Evolutionary conservation across 495 filamentous ascomycete species (phyloP).

Genomic region (Hyaloscypha hepaticicola): DNA sequence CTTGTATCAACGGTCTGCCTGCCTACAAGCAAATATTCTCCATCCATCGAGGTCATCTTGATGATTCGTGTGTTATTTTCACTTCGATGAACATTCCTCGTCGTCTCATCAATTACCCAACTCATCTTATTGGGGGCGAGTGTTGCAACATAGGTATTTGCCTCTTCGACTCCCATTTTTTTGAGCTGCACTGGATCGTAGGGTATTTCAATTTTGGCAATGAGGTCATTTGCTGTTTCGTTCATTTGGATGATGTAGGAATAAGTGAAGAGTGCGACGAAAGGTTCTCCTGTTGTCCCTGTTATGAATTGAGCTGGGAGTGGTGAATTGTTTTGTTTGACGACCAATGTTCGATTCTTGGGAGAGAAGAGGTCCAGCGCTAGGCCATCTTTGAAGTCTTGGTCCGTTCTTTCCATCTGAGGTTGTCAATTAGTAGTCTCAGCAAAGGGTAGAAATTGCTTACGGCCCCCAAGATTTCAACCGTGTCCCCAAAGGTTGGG

Average conservation of each 20-base stretch:
- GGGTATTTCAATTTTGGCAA: constrained; percentile 29
- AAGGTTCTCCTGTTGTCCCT: constrained; percentile 21
- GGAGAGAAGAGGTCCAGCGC: constrained; percentile 25
- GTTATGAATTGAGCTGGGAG: constrained; percentile 23
- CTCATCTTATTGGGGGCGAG: constrained; percentile 20
- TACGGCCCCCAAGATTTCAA: constrained; percentile 20
- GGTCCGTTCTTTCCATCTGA: constrained; percentile 28
- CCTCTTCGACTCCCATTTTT: constrained; percentile 18
- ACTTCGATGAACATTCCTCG: constrained; percentile 23
- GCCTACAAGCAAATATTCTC: constrained; percentile 21
- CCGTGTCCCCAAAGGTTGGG: constrained; percentile 22
- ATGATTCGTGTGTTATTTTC: constrained; percentile 29
- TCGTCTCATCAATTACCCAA: constrained; percentile 21
- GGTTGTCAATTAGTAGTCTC: not conserved
- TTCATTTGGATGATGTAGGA: constrained; percentile 27
- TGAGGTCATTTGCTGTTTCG: constrained; percentile 27
- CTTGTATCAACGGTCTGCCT: constrained; percentile 18
- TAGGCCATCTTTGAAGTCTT: constrained; percentile 27
- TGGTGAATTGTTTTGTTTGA: constrained; percentile 24
- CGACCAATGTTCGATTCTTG: constrained; percentile 22
- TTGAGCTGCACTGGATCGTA: constrained; percentile 18
- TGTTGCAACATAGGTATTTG: constrained; percentile 23
- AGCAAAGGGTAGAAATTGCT: not conserved
- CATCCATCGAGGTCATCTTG: constrained; percentile 27
- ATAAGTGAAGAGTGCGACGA: constrained; percentile 21